Percentiles rank a stretch among this genome's conserved stretches.
Conservation (phyloP, 305 asterid genomes). For the Salvia sclarea region DNA sequence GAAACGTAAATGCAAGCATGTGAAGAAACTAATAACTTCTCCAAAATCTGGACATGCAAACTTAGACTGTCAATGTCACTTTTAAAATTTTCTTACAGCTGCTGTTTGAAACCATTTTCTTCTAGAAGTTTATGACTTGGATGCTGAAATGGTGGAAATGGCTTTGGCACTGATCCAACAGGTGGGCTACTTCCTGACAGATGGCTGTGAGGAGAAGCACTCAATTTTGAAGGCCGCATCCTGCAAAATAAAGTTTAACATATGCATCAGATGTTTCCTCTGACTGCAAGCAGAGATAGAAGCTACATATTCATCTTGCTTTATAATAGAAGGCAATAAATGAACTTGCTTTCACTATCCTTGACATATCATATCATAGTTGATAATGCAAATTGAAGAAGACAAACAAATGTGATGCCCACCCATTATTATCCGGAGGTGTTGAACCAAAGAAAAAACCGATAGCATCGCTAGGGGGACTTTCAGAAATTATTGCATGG, state of each 20-base stretch:
- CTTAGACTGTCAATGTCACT: conserved; percentile 19
- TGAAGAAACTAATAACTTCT: conserved; percentile 8
- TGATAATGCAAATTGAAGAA: conserved; percentile 10
- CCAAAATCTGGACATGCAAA: background rate
- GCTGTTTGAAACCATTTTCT: conserved; percentile 95
- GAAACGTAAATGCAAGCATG: background rate
- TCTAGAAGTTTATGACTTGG: conserved; percentile 88
- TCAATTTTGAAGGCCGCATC: conserved; percentile 56
- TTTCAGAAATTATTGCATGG: conserved; percentile 55
- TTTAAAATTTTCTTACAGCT: conserved; percentile 58
- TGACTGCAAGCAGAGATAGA: background rate
- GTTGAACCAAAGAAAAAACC: conserved; percentile 97
- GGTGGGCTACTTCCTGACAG: conserved; percentile 74
- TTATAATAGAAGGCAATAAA: background rate
- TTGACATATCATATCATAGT: conserved; percentile 17
- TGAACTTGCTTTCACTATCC: background rate
- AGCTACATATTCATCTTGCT: background rate
- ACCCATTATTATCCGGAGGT: conserved; percentile 84
- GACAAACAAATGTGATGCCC: conserved; percentile 34
- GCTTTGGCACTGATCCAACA: conserved; percentile 82
- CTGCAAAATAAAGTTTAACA: conserved; percentile 41
- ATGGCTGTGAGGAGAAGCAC: conserved; percentile 75
- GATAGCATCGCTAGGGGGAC: conserved; percentile 85
- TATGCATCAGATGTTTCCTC: background rate
- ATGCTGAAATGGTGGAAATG: conserved; percentile 88